phyloP scores from a whole-genome alignment of 805 yeast genomes.

The Sungouiella blattae region DNA sequence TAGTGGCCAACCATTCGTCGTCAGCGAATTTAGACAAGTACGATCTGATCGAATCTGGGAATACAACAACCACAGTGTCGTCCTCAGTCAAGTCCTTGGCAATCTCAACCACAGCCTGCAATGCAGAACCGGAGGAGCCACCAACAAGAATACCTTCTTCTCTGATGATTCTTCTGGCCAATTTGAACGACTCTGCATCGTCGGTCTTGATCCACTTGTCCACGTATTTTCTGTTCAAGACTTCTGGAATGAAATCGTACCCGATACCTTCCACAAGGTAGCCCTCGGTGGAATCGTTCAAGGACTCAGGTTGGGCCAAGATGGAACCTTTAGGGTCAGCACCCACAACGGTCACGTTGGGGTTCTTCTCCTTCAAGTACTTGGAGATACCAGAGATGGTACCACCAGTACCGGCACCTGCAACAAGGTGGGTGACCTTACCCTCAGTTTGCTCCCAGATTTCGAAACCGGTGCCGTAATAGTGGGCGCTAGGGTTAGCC shows the following conservation, averaged over 20 bases:
- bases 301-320: constrained; percentile 71
- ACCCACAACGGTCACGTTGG: constrained; percentile 60
- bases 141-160: constrained; percentile 88
- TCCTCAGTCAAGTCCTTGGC: constrained; percentile 66
- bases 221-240: constrained; percentile 59
- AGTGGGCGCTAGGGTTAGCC: constrained; percentile 82
- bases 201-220: constrained; percentile 86
- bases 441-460: constrained; percentile 79
- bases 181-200: constrained; percentile 72
- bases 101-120: constrained; percentile 72
- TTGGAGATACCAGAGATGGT: constrained; percentile 90
- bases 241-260: constrained; percentile 84
- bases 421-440: constrained; percentile 68
- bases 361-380: constrained; percentile 69
- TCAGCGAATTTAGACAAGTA: constrained; percentile 84
- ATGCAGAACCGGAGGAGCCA: constrained; percentile 85
- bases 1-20: constrained; percentile 85
- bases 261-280: constrained; percentile 91
- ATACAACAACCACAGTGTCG: constrained; percentile 72
- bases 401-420: constrained; percentile 97
- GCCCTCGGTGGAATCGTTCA: constrained; percentile 55
- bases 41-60: constrained; percentile 86
- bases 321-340: constrained; percentile 90
- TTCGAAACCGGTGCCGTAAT: constrained; percentile 79
- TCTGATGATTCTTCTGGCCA: constrained; percentile 76